Evolutionary conservation across 129 eudicot species (phyloP).

Genomic region (Flaveria brownii): DNA sequence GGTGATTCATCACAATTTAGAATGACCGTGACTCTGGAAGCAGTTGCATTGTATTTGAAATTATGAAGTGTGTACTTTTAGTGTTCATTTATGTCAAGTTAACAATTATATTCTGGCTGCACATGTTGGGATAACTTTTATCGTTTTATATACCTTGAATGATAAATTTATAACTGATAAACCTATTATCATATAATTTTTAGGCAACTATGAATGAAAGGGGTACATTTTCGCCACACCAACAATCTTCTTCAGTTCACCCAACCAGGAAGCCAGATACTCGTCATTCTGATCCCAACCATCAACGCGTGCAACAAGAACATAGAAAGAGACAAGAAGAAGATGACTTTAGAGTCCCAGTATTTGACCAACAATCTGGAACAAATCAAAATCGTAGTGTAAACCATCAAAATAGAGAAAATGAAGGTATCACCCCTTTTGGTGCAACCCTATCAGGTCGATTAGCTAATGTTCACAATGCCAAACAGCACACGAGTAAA

Average conservation of each 20-base stretch:
- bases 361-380: slow-evolving; percentile 60
- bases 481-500: slow-evolving; percentile 32
- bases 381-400: slow-evolving; percentile 37
- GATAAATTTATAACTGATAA: not conserved
- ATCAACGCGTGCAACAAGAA: slow-evolving; percentile 43
- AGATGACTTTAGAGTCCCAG: slow-evolving; percentile 79
- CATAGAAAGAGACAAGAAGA: slow-evolving; percentile 57
- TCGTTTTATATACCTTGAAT: not conserved
- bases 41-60: too few species aligned
- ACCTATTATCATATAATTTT: slow-evolving; percentile 20
- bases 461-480: slow-evolving; percentile 30
- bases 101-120: not conserved
- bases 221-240: slow-evolving; percentile 42
- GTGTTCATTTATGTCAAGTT: not conserved
- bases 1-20: too few species aligned
- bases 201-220: slow-evolving; percentile 65
- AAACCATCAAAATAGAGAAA: slow-evolving; percentile 36
- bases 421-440: slow-evolving; percentile 36
- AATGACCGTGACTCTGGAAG: too few species aligned
- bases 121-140: not conserved
- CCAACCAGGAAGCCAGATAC: slow-evolving; percentile 42
- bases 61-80: not conserved
- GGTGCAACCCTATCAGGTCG: slow-evolving; percentile 31
- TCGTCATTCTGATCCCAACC: slow-evolving; percentile 41
- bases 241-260: slow-evolving; percentile 47